A percentile compares a stretch with the other conserved stretches of the same genome.
Evolutionary conservation across 768 basidiomycete species (phyloP).

Genomic region (Boletus rubroflammeus): DNA sequence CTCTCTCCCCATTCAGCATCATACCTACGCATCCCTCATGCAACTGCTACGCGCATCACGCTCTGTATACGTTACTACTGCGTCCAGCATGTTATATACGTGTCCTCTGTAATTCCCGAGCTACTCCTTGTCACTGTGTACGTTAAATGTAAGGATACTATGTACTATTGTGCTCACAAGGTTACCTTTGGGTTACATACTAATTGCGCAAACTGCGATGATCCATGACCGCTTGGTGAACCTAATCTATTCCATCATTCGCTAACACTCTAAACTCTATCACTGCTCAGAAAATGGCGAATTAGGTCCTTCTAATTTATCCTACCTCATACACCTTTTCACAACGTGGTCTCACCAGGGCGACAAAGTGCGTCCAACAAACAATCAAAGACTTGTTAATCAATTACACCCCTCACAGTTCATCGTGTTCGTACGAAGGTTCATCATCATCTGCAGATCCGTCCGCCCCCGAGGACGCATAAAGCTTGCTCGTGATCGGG

Average conservation of each 20-base stretch:
- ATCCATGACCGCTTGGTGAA: background rate
- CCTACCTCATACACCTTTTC: slow-evolving; percentile 1
- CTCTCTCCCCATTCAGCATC: background rate
- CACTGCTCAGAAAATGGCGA: background rate
- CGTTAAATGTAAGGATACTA: slow-evolving; percentile 4
- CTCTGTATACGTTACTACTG: slow-evolving; percentile 7
- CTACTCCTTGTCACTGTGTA: background rate
- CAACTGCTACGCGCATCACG: background rate
- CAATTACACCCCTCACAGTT: slow-evolving; percentile 37
- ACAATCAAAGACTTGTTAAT: slow-evolving; percentile 3
- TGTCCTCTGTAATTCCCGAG: slow-evolving; percentile 4
- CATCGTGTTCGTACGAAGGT: slow-evolving; percentile 48
- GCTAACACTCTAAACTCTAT: background rate
- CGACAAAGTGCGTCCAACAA: background rate
- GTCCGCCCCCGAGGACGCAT: slow-evolving; percentile 43
- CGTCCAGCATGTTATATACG: slow-evolving; percentile 11
- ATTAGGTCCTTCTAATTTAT: slow-evolving; percentile 18
- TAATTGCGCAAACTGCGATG: background rate
- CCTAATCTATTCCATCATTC: background rate
- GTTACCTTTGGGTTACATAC: too few relatives aligned
- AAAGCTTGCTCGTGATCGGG: slow-evolving; percentile 85
- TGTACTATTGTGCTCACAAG: background rate
- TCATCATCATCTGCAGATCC: slow-evolving; percentile 40
- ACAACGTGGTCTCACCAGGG: background rate
- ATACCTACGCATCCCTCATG: slow-evolving; percentile 12